Percentiles rank a stretch among this genome's conserved stretches.
Conservation (phyloP, 306 rosid species). For the Hippophae gyantsensis region DNA sequence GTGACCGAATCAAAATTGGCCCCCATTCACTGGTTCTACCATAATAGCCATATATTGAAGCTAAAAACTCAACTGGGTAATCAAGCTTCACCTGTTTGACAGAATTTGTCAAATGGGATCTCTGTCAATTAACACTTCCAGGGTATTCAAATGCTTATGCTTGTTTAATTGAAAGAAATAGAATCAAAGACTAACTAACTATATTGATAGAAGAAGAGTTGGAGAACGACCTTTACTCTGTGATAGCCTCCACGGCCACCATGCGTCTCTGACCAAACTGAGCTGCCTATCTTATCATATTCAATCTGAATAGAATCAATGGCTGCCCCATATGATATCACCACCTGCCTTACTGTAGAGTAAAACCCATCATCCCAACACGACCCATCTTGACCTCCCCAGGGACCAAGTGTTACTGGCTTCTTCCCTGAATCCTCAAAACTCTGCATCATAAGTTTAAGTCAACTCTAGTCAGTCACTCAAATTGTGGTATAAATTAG, state of each 20-base stretch:
- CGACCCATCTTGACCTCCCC: conserved; percentile 63
- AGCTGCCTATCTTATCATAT: conserved; percentile 48
- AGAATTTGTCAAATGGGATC: background rate
- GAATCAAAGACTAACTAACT: background rate
- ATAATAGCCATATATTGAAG: conserved; percentile 23
- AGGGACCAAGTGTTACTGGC: conserved; percentile 51
- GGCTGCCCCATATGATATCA: conserved; percentile 53
- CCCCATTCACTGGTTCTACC: conserved; percentile 23
- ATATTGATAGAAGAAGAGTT: background rate
- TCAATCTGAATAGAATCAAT: conserved; percentile 69
- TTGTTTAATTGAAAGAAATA: background rate
- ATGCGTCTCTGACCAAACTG: conserved; percentile 64
- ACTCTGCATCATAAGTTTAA: conserved; percentile 2
- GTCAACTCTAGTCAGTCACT: background rate
- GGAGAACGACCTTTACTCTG: conserved; percentile 23
- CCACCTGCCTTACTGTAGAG: conserved; percentile 60
- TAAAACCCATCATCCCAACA: conserved; percentile 60
- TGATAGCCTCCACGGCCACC: conserved; percentile 70
- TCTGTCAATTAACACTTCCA: background rate
- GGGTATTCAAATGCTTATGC: background rate
- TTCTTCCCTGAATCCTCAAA: conserved; percentile 21
- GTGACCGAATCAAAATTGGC: conserved; percentile 13
- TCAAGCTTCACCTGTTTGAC: conserved; percentile 18
- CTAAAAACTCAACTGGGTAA: conserved; percentile 22
- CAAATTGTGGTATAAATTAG: background rate